phyloP scores from a whole-genome alignment of 2,329 filamentous ascomycete genomes.

The Xylariaceae sp. region DNA sequence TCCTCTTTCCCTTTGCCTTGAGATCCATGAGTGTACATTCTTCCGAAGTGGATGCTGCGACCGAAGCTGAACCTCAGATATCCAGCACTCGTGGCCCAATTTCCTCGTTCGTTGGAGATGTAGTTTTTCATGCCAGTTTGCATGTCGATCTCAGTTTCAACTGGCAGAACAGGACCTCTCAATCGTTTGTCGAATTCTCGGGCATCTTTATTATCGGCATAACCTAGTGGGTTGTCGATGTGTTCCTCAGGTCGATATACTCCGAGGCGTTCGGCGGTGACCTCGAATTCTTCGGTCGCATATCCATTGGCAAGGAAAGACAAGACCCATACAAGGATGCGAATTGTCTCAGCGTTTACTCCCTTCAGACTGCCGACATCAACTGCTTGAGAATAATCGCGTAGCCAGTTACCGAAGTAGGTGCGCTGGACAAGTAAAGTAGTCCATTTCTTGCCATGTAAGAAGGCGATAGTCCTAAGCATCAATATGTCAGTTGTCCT shows the following conservation, averaged over 20 bases:
- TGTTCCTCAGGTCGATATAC: conserved; percentile 76
- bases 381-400: conserved; percentile 81
- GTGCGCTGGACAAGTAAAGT: conserved; percentile 73
- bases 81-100: conserved; percentile 86
- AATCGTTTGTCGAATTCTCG: conserved; percentile 77
- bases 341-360: conserved; percentile 74
- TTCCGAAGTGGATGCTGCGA: conserved; percentile 73
- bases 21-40: conserved; percentile 68
- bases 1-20: conserved; percentile 64
- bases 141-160: conserved; percentile 71
- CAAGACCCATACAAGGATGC: conserved; percentile 77
- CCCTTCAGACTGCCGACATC: conserved; percentile 78
- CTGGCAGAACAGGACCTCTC: conserved; percentile 70
- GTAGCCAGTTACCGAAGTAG: conserved; percentile 85
- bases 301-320: conserved; percentile 81
- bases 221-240: conserved; percentile 77
- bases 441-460: conserved; percentile 82
- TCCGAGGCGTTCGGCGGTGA: conserved; percentile 75
- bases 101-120: conserved; percentile 84
- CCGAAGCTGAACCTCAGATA: conserved; percentile 76
- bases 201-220: conserved; percentile 84
- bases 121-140: conserved; percentile 98
- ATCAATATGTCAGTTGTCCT: not conserved
- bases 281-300: conserved; percentile 82
- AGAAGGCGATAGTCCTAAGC: conserved; percentile 61